Base-by-base conservation (phyloP, 1,139 yeast species). In the Geotrichum citri-aurantii region DNA sequence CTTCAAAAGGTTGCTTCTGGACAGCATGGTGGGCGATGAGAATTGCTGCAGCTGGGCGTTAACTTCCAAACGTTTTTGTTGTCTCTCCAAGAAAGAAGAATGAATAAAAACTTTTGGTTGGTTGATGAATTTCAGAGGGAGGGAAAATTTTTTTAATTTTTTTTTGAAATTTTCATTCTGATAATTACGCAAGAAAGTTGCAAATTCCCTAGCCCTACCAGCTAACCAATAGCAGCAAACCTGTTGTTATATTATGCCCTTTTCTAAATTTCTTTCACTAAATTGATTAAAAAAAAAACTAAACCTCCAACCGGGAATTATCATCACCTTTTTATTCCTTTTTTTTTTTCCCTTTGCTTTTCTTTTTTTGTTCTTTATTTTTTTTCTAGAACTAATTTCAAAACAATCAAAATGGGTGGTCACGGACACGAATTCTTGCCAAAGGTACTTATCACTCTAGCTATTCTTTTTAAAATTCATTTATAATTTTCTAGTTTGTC, bases 401-500 rank as follows among this genome's bases (percentile, higher is more conserved):
- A 19, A 21, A 50, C 44, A 37, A n/a, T 14, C 42, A 52, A 23
- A 31, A 55, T 56, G 60, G 60, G 53, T 49, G 60, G 57, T 26
- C 59, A 57, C 52, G 52, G 52, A 50, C 57, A 57, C 55, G 57
- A 54, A 49, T 54, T 50, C 29, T 48, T 57, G 12, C 60, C 60
- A 6, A 57, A 57, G 48, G 59, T 57, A 44, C n/a, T 57, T 47
- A 5, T 44, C 4, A 5, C n/a, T 5, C 17, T n/a, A 10, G 17
- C 23, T 10, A 37, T 27, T n/a, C 19, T 48, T 19, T 33, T 17
- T 12, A 14, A 21, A n/a, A 46, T 51, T 54, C 37, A 14, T 11
- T 19, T 47, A 24, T 27, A 40, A 27, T 23, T 17, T 11, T 31
- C 62, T 29, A n/a, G 52, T 17, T 5, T 21, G 6, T 8, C 14